Evolutionary conservation across 306 rosid genomes (phyloP).

Genomic region (Trifolium fragiferum): DNA sequence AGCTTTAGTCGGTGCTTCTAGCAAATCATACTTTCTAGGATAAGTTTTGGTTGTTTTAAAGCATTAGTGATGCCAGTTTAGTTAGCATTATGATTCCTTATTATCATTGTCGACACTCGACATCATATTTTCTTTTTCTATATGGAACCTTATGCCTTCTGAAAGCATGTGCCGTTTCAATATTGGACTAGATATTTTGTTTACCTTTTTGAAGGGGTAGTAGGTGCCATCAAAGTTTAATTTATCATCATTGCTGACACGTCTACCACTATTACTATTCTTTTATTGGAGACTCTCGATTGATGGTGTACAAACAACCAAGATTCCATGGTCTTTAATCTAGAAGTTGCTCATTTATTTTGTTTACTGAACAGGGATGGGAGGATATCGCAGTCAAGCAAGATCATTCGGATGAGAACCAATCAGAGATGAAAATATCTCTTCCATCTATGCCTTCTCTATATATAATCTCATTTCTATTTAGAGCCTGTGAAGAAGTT

Average conservation of each 20-base stretch:
- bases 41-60: not conserved
- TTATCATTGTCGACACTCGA: too few relatives aligned
- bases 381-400: conserved; percentile 89
- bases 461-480: conserved; percentile 77
- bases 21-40: not conserved
- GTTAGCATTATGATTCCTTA: conserved; percentile 9
- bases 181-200: conserved; percentile 15
- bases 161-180: conserved; percentile 23
- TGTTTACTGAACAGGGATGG: conserved; percentile 79
- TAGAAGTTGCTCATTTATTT: conserved; percentile 29
- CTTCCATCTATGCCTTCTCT: conserved; percentile 98
- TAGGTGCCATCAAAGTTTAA: conserved; percentile 17
- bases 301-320: conserved; percentile 17
- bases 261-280: not conserved
- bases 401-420: conserved; percentile 77
- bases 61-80: conserved; percentile 7
- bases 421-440: conserved; percentile 83
- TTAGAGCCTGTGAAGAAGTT: conserved; percentile 88
- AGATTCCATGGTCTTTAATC: conserved; percentile 28
- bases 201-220: conserved; percentile 29
- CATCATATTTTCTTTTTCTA: not conserved
- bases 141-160: conserved; percentile 6
- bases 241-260: not conserved
- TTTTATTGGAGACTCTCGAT: conserved; percentile 4
- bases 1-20: not conserved